Base-by-base conservation (phyloP, 2,329 filamentous ascomycete species). In the Aureobasidium lini region DNA sequence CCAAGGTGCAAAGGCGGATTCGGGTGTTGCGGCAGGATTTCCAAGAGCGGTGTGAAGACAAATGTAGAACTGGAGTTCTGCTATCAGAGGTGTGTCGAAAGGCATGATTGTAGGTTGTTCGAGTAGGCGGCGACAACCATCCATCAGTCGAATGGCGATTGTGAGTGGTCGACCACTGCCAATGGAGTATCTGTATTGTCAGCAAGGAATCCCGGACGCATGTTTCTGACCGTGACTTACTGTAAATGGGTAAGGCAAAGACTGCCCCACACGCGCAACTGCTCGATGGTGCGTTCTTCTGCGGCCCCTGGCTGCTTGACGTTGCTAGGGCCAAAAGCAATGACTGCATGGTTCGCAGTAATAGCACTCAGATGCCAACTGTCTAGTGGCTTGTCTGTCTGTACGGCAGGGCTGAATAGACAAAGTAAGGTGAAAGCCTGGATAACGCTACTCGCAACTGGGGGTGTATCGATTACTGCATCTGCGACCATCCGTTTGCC, bases 231-330 rank as follows among this genome's bases (percentile, higher is more conserved):
- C 23, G 2, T 15, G 8, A 40, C 49, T 53, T 11, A 53, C 49
- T 59, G 57, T 29, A 59, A 10, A 40, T 59, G 57, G 6, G 57
- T 44, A 3, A 59, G 39, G 9, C 57, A 53, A 2, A 59, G 29
- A 6, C 29, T 18, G 39, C 47, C 53, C 47, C 46, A 59, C 11
- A 59, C 37, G 4, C 47, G 57, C 28, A 59, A 32, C n/a, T 59
- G 31, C 18, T 52, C 43, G 8, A 34, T 16, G 3, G 39, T 54
- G 15, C 50, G 37, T n/a, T 42, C 39, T 31, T 43, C 39, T 3
- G 15, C 11, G 6, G 11, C 16, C 9, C 36, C 16, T 8, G 48
- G 37, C n/a, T 28, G 34, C 8, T 37, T 29, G 23, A 23, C 13
- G 5, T 52, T 44, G 28, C 28, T 40, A 4, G 47, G 32, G 10